Conservation (phyloP, 2,329 filamentous ascomycete genomes). For the Diaporthe longicolla region DNA sequence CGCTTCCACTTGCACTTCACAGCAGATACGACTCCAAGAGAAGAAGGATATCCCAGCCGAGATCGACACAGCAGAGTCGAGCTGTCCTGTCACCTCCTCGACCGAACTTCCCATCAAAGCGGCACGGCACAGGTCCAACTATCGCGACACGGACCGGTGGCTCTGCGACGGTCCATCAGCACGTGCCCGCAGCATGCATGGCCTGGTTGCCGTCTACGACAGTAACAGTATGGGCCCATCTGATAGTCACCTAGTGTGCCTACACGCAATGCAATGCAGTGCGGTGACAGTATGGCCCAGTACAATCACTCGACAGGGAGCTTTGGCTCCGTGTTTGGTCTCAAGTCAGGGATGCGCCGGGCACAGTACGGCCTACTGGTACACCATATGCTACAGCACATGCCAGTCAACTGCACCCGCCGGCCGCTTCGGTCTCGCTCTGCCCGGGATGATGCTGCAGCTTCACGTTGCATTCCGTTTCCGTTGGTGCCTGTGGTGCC, state of each 20-base stretch:
- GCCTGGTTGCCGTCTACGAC: not conserved
- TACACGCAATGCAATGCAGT: conserved; percentile 21
- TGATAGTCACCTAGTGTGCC: not conserved
- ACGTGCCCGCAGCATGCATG: conserved; percentile 1
- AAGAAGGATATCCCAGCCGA: conserved; percentile 12
- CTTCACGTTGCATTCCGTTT: conserved; percentile 32
- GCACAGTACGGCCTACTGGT: too few relatives aligned
- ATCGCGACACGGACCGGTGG: conserved; percentile 16
- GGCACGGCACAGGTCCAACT: not conserved
- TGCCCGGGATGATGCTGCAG: conserved; percentile 25
- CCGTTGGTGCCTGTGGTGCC: conserved; percentile 4
- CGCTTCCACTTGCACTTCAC: conserved; percentile 9
- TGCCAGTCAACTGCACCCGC: conserved; percentile 6
- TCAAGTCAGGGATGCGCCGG: conserved; percentile 19
- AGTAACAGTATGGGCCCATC: not conserved
- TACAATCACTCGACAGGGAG: conserved; percentile 12
- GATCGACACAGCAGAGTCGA: conserved; percentile 16
- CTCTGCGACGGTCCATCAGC: conserved; percentile 25
- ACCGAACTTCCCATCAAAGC: not conserved
- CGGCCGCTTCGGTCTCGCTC: conserved; percentile 27
- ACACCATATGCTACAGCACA: not conserved
- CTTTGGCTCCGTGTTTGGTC: conserved; percentile 23
- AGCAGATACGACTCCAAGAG: not conserved
- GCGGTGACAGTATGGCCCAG: not conserved
- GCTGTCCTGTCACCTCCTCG: conserved; percentile 26